A percentile compares a stretch with the other conserved stretches of the same genome.
Evolutionary conservation across 495 filamentous ascomycete genomes (phyloP).

Genomic region (Parathielavia hyrcaniae): DNA sequence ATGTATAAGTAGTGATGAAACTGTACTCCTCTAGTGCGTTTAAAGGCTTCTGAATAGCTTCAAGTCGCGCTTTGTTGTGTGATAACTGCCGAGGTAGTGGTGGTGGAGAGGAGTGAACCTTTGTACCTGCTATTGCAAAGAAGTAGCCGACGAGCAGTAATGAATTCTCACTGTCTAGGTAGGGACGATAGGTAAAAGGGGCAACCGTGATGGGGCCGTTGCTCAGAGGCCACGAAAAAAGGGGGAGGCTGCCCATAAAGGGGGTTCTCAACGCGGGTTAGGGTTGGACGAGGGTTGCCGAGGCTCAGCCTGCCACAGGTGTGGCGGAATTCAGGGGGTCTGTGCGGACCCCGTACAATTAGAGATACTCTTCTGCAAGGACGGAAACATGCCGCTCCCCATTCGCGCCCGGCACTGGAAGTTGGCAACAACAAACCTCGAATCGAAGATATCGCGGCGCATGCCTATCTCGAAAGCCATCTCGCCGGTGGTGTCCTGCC

Average conservation of each 20-base stretch:
- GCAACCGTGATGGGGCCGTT: too few species aligned
- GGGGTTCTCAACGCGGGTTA: too few species aligned
- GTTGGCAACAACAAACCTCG: not conserved
- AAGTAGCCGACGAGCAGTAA: too few species aligned
- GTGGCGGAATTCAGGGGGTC: too few species aligned
- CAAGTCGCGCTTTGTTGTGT: not conserved
- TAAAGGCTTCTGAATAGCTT: not conserved
- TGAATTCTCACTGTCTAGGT: too few species aligned
- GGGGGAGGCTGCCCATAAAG: too few species aligned
- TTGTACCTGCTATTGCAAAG: not conserved
- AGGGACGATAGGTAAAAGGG: too few species aligned
- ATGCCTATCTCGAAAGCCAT: constrained; percentile 7
- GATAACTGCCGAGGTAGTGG: not conserved
- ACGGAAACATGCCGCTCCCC: not conserved
- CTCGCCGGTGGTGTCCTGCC: not conserved
- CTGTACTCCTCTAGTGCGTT: not conserved
- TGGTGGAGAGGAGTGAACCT: not conserved
- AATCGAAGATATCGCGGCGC: constrained; percentile 1
- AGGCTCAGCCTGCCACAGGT: too few species aligned
- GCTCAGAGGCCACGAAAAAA: too few species aligned
- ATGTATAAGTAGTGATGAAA: not conserved
- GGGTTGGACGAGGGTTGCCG: too few species aligned
- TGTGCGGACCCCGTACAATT: too few species aligned
- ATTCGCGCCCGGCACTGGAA: not conserved
- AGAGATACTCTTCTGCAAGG: not conserved